These are phyloP conservation scores for Letharia lupina DNA, from an alignment of 495 filamentous ascomycete species.

Conservation along the genomic window DNA sequence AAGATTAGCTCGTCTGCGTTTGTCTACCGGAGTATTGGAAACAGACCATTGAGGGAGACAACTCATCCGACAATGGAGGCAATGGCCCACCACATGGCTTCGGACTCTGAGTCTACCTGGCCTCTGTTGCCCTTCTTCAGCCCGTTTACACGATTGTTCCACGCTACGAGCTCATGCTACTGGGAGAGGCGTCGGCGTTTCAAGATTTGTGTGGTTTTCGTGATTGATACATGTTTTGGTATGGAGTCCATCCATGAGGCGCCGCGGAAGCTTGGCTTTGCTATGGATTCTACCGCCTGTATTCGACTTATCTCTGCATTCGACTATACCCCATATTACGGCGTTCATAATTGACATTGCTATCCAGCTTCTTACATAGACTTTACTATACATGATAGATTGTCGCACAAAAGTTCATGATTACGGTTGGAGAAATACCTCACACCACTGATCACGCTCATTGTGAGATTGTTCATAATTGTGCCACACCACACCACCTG, in stretches of 20 bases:
- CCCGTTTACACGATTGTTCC: neutral
- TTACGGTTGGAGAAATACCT: neutral
- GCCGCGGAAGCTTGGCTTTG: conserved; percentile 8
- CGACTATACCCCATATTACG: conserved; percentile 18
- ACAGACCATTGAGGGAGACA: conserved; percentile 88
- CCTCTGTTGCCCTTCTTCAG: neutral
- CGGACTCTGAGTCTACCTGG: conserved; percentile 10
- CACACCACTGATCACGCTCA: neutral
- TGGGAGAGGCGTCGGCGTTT: conserved; percentile 15
- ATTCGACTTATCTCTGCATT: conserved; percentile 2
- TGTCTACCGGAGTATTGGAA: conserved; percentile 96
- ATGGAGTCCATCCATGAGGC: conserved; percentile 1
- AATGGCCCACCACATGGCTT: conserved; percentile 16
- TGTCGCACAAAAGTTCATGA: neutral
- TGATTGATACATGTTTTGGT: neutral
- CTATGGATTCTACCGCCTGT: conserved; percentile 4
- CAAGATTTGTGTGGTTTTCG: neutral
- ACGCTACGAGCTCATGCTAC: conserved; percentile 6
- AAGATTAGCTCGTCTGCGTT: conserved; percentile 69
- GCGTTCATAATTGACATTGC: conserved; percentile 12
- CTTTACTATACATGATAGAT: conserved; percentile 13
- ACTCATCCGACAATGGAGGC: conserved; percentile 34
- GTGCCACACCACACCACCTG: neutral
- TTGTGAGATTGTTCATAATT: neutral
- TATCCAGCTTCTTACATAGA: conserved; percentile 11